Conservation (phyloP, 805 yeast species). For the Priceomyces haplophilus region DNA sequence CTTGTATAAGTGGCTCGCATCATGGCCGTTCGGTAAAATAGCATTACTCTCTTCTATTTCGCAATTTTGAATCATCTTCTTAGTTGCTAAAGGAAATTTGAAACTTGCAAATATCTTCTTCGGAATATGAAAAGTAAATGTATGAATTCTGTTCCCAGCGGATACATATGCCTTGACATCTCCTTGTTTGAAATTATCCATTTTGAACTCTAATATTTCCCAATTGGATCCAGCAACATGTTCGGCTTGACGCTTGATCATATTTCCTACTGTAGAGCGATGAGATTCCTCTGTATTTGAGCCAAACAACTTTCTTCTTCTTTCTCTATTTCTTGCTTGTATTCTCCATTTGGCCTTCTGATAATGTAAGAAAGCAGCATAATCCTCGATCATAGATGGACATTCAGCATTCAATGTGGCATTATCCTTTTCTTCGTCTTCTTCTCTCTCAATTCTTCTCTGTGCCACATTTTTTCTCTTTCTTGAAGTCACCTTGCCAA, state of each 20-base stretch:
- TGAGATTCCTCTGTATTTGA: constrained; percentile 48
- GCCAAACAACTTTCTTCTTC: constrained; percentile 81
- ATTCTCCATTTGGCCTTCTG: constrained; percentile 87
- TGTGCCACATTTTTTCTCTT: constrained; percentile 39
- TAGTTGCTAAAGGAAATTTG: constrained; percentile 45
- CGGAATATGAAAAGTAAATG: constrained; percentile 69
- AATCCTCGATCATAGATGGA: constrained; percentile 67
- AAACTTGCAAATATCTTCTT: constrained; percentile 69
- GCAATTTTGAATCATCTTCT: constrained; percentile 43
- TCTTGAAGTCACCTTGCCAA: constrained; percentile 46
- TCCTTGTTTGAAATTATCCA: constrained; percentile 60
- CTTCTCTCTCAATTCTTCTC: constrained; percentile 19
- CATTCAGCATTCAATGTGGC: constrained; percentile 49
- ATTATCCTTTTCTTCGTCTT: constrained; percentile 50
- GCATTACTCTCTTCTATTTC: constrained; percentile 56
- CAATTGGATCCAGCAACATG: constrained; percentile 73
- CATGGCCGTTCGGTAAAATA: constrained; percentile 68
- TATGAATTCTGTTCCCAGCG: constrained; percentile 70
- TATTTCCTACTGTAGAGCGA: constrained; percentile 60
- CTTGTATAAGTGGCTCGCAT: constrained; percentile 52
- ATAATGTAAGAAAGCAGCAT: constrained; percentile 63
- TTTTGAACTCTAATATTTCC: constrained; percentile 76
- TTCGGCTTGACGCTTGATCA: constrained; percentile 77
- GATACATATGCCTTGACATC: constrained; percentile 67
- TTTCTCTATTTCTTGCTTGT: constrained; percentile 66